Evolutionary conservation across 2,329 filamentous ascomycete species (phyloP).

Genomic region (Apiospora marii): DNA sequence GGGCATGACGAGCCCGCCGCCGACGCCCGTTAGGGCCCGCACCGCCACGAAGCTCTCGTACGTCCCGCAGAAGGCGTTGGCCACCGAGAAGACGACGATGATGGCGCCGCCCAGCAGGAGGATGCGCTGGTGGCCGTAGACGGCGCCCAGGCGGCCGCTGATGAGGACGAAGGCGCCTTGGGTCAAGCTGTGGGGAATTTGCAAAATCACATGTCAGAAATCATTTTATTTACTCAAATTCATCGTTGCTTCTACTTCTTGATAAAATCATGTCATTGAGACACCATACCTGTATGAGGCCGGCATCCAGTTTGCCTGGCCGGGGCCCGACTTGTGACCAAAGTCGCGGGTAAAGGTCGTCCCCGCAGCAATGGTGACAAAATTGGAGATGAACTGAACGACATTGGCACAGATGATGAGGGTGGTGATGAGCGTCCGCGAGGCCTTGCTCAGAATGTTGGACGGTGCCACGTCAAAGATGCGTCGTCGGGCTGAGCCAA

Average conservation of each 20-base stretch:
- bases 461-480: slow-evolving; percentile 33
- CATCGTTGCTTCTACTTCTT: neutral
- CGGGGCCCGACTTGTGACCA: slow-evolving; percentile 39
- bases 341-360: slow-evolving; percentile 39
- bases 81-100: slow-evolving; percentile 52
- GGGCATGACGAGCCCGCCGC: slow-evolving; percentile 20
- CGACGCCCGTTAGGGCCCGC: slow-evolving; percentile 20
- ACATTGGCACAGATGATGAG: slow-evolving; percentile 30
- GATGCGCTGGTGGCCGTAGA: slow-evolving; percentile 59
- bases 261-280: neutral
- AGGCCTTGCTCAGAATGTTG: slow-evolving; percentile 26
- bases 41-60: slow-evolving; percentile 49
- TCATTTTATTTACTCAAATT: neutral
- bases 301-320: slow-evolving; percentile 49
- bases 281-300: slow-evolving; percentile 46
- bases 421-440: slow-evolving; percentile 29
- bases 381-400: slow-evolving; percentile 42
- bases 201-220: neutral
- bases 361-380: slow-evolving; percentile 41
- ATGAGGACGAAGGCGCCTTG: slow-evolving; percentile 61
- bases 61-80: slow-evolving; percentile 51
- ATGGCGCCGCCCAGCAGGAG: slow-evolving; percentile 52
- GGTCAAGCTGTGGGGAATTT: slow-evolving; percentile 47
- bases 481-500: slow-evolving; percentile 25
- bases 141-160: slow-evolving; percentile 57